phyloP scores from a whole-genome alignment of 2,329 filamentous ascomycete genomes.

The Elsinoe ampelina region DNA sequence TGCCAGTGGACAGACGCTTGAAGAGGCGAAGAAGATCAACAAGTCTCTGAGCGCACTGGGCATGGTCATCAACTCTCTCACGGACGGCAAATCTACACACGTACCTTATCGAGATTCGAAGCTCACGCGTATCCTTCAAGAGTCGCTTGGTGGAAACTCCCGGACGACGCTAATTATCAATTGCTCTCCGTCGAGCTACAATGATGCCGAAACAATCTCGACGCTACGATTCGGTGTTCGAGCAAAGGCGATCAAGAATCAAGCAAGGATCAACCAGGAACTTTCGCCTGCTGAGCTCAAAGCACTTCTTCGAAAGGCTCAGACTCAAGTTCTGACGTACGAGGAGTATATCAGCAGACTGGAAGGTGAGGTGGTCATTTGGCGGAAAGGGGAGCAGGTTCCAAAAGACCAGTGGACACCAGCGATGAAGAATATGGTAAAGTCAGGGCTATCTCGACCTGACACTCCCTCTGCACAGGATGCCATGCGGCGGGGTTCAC shows the following conservation, averaged over 20 bases:
- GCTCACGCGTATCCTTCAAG: slow-evolving; percentile 92
- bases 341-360: slow-evolving; percentile 75
- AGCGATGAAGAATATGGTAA: slow-evolving; percentile 44
- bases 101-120: slow-evolving; percentile 97
- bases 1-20: slow-evolving; percentile 89
- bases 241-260: slow-evolving; percentile 99
- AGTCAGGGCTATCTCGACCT: slow-evolving; percentile 43
- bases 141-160: slow-evolving; percentile 94
- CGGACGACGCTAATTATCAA: slow-evolving; percentile 98
- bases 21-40: slow-evolving; percentile 99
- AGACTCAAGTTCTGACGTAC: slow-evolving; percentile 79
- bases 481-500: slow-evolving; percentile 34
- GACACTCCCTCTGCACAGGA: slow-evolving; percentile 48
- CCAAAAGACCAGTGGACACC: slow-evolving; percentile 82
- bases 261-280: slow-evolving; percentile 98
- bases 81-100: slow-evolving; percentile 93
- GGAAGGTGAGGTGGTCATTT: slow-evolving; percentile 75
- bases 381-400: slow-evolving; percentile 81
- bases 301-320: slow-evolving; percentile 80
- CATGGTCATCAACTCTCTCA: slow-evolving; percentile 97
- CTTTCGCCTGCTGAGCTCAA: slow-evolving; percentile 94
- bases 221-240: slow-evolving; percentile 91
- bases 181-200: slow-evolving; percentile 97
- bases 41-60: slow-evolving; percentile 96
- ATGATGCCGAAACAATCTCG: slow-evolving; percentile 86